Conservation (phyloP, 805 yeast species). For the Yarrowia keelungensis region DNA sequence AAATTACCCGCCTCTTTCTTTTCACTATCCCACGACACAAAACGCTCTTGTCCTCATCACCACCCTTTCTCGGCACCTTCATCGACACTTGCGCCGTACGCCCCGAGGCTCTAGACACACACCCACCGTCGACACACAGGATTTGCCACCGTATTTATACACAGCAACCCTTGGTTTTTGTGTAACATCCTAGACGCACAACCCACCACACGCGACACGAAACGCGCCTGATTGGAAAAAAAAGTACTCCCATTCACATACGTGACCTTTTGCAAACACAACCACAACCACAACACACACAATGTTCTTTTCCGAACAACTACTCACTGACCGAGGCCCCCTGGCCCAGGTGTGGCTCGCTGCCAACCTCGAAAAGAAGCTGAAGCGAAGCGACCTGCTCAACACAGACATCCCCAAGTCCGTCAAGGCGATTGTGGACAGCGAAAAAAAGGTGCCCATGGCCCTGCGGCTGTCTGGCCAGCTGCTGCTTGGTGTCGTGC, state of each 20-base stretch:
- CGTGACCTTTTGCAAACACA: background rate
- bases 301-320: slow-evolving; percentile 60
- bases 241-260: too few species aligned
- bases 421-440: slow-evolving; percentile 65
- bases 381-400: slow-evolving; percentile 73
- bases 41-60: background rate
- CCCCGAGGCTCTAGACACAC: background rate
- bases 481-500: slow-evolving; percentile 81
- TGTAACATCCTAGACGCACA: slow-evolving; percentile 18
- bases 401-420: slow-evolving; percentile 75
- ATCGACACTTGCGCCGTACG: too few species aligned
- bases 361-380: slow-evolving; percentile 81
- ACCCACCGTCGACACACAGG: too few species aligned
- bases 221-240: background rate
- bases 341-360: slow-evolving; percentile 93
- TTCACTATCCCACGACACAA: background rate
- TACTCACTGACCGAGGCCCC: slow-evolving; percentile 77
- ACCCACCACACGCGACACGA: slow-evolving; percentile 22
- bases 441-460: slow-evolving; percentile 60
- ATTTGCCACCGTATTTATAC: slow-evolving; percentile 1
- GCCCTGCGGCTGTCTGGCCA: slow-evolving; percentile 87
- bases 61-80: background rate
- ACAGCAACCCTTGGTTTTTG: background rate
- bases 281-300: background rate
- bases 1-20: slow-evolving; percentile 4